Evolutionary conservation across 805 yeast species (phyloP).

Genomic region (Clavispora carvajalis): DNA sequence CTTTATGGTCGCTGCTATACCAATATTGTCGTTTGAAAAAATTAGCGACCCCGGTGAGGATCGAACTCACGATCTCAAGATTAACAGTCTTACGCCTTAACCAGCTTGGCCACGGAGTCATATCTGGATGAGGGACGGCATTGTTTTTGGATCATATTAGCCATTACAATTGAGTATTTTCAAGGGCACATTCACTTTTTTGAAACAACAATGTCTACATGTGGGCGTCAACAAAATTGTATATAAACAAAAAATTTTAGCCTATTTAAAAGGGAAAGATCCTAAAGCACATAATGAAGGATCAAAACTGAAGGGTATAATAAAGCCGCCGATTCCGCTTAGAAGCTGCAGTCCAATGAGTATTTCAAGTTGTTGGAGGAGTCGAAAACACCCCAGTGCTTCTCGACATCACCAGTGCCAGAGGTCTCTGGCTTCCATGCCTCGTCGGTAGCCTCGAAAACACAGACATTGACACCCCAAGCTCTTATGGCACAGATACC

Average conservation of each 20-base stretch:
- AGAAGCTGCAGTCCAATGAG: constrained; percentile 31
- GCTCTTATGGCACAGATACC: constrained; percentile 91
- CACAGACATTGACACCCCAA: constrained; percentile 92
- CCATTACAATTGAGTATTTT: background rate
- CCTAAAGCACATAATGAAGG: background rate
- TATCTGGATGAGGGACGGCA: background rate
- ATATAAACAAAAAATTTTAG: background rate
- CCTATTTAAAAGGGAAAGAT: constrained; percentile 1
- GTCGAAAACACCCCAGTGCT: constrained; percentile 91
- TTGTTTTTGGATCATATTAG: background rate
- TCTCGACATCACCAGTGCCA: constrained; percentile 81
- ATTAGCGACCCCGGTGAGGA: constrained; percentile 17
- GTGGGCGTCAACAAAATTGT: too few relatives aligned
- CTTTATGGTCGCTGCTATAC: too few relatives aligned
- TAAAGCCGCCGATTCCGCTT: background rate
- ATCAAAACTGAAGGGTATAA: background rate
- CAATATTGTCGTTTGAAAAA: too few relatives aligned
- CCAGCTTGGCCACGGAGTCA: constrained; percentile 20
- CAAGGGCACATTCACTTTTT: too few relatives aligned
- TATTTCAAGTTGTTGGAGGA: constrained; percentile 38
- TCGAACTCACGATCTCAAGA: constrained; percentile 21
- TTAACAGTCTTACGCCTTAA: constrained; percentile 20
- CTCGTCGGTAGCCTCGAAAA: constrained; percentile 94
- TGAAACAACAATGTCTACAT: too few relatives aligned
- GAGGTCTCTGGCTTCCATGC: constrained; percentile 92